Conservation (phyloP, 2,329 filamentous ascomycete genomes). For the Arthrobotrys sinensis region DNA sequence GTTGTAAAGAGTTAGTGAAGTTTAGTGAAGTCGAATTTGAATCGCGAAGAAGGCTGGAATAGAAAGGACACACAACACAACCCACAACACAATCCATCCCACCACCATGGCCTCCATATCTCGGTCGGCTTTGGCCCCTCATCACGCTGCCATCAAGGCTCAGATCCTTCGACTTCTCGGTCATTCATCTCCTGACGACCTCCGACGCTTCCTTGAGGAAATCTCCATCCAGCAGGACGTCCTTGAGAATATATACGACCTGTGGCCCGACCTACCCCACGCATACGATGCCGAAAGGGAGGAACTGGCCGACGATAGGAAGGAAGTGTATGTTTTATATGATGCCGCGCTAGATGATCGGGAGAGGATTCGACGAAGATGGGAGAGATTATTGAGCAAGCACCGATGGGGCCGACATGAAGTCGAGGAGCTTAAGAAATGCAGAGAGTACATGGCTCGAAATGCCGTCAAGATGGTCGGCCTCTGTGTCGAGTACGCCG, state of each 20-base stretch:
- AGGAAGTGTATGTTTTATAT: constrained; percentile 59
- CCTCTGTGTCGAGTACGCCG: constrained; percentile 55
- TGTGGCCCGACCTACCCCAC: constrained; percentile 59
- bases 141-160: constrained; percentile 59
- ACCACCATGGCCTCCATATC: constrained; percentile 43
- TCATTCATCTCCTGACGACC: constrained; percentile 54
- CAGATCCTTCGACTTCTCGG: constrained; percentile 59
- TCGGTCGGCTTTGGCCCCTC: constrained; percentile 59
- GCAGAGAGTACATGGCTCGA: constrained; percentile 57
- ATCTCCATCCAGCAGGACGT: constrained; percentile 60
- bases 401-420: constrained; percentile 59
- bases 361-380: constrained; percentile 52
- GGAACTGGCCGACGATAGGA: constrained; percentile 57
- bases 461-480: constrained; percentile 61
- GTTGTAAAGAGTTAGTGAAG: constrained; percentile 4
- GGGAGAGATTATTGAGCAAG: constrained; percentile 53
- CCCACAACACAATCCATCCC: constrained; percentile 29
- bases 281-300: constrained; percentile 59
- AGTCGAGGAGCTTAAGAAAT: constrained; percentile 58
- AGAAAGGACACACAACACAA: constrained; percentile 9
- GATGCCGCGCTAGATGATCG: constrained; percentile 56
- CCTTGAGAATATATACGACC: constrained; percentile 58
- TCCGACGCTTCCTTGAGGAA: constrained; percentile 54
- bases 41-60: neutral
- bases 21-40: constrained; percentile 1